Evolutionary conservation across 805 yeast genomes (phyloP).

Genomic region (Candida krabiensis): DNA sequence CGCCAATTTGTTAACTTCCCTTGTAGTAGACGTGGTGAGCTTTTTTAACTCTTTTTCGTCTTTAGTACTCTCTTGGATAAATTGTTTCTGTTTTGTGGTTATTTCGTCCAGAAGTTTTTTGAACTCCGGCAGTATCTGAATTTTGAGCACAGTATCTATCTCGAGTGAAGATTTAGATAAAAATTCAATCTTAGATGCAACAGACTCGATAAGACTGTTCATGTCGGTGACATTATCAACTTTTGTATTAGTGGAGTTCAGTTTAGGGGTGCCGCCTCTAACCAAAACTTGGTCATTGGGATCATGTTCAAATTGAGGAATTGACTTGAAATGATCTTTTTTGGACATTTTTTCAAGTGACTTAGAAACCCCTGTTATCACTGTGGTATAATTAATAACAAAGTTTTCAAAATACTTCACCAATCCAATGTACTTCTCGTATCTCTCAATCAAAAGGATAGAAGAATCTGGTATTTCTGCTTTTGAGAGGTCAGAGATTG

Average conservation of each 20-base stretch:
- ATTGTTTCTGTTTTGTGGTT: constrained; percentile 42
- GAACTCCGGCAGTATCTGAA: constrained; percentile 43
- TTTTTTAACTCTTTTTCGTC: constrained; percentile 40
- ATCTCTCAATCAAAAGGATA: constrained; percentile 24
- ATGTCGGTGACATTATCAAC: constrained; percentile 18
- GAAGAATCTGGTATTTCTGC: constrained; percentile 28
- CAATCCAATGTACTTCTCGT: constrained; percentile 28
- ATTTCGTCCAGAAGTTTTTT: constrained; percentile 41
- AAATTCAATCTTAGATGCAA: constrained; percentile 30
- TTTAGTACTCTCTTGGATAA: constrained; percentile 34
- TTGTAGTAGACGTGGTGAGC: constrained; percentile 34
- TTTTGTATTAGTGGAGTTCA: constrained; percentile 2
- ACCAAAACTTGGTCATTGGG: constrained; percentile 24
- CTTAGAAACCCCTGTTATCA: constrained; percentile 23
- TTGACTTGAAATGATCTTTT: constrained; percentile 14
- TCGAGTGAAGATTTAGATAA: constrained; percentile 36
- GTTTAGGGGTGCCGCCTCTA: constrained; percentile 22
- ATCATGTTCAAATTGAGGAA: constrained; percentile 33
- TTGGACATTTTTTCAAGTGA: constrained; percentile 27
- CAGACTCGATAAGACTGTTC: constrained; percentile 28
- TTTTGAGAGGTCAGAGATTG: constrained; percentile 12
- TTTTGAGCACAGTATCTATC: constrained; percentile 38
- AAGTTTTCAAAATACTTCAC: constrained; percentile 25
- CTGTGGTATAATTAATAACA: constrained; percentile 25
- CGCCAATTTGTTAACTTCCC: constrained; percentile 25